Evolutionary conservation across 352 stramenopile species (phyloP), one percentile per base, ranked within the genome.

Genomic region (Phytophthora hibernalis): DNA sequence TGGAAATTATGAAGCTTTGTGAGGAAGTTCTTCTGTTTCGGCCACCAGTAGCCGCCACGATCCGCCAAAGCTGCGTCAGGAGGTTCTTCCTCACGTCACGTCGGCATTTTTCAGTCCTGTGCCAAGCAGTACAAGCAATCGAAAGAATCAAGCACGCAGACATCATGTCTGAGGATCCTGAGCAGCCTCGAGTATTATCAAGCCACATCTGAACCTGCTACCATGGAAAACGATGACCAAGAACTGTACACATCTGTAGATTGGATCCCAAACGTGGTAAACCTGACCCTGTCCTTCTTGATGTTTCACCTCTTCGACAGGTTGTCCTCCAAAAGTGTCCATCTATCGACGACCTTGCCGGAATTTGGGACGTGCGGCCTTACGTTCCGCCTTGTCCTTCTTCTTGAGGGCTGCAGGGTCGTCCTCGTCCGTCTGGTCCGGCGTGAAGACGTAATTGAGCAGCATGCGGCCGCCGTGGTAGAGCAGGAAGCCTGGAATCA

Each of bases 381-480:
- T 85, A 51, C 84, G 83, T 43, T 94, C 83, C 0, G 80, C 83
- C 57, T 94, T 94, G 44, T 92, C 85, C 54, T 91, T 89, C 51
- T 87, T 87, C 72, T 91, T 94, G 3, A 82, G 57, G 3, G 80
- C 63, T 12, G 69, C 74, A 4, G 79, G 76, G 50, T 92, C 84
- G 37, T 90, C 67, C 16, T 88, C 82, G 9, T 90, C 81, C 15
- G 56, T 61, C 28, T 70, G 42, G 31, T 90, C 76, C 0, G 85
- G 83, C 26, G 85, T 91, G 70, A 93, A 93, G 20, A 95, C 85
- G 63, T 93, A 95, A 44, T 93, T 92, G 56, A 92, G 73, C 33
- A 95, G 42, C 74, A 93, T 80, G 16, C 79, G 72, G 20, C 87
- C 85, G 15, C 68, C 85, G 22, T 92, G 86, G 77, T 92, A 96